A percentile compares a stretch with the other conserved stretches of the same genome.
Evolutionary conservation across 75 land plant species (phyloP).

Genomic region (Chamaecyparis obtusa): DNA sequence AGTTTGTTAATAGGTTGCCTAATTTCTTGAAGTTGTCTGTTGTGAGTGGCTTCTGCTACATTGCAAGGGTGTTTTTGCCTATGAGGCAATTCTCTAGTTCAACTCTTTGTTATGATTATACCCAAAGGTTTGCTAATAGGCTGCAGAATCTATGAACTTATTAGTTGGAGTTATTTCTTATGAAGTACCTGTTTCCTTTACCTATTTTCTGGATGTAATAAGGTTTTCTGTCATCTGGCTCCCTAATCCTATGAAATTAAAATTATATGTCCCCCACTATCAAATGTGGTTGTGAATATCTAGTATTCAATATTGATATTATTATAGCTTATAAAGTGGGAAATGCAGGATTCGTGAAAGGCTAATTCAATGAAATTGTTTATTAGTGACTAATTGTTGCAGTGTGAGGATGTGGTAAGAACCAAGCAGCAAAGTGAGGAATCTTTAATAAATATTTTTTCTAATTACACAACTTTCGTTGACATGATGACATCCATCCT

Average conservation of each 20-base stretch:
- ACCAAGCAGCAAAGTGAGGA: neutral
- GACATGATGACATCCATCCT: neutral
- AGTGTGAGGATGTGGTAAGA: neutral
- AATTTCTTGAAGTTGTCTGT: neutral
- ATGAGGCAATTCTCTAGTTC: neutral
- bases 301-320: neutral
- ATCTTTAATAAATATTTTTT: neutral
- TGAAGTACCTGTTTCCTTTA: neutral
- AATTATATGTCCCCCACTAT: neutral
- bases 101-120: neutral
- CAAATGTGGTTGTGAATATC: neutral
- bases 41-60: neutral
- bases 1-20: neutral
- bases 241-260: neutral
- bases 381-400: neutral
- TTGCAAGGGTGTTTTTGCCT: neutral
- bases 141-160: neutral
- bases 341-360: neutral
- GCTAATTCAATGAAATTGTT: neutral
- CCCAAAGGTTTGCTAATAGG: neutral
- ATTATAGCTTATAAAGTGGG: neutral
- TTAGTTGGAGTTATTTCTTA: neutral
- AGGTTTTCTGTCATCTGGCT: neutral
- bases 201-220: neutral
- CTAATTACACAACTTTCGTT: neutral